A percentile compares a stretch with the other conserved stretches of the same genome.
Conservation (phyloP, 2,329 filamentous ascomycete genomes). For the Pezicula radicicola region DNA sequence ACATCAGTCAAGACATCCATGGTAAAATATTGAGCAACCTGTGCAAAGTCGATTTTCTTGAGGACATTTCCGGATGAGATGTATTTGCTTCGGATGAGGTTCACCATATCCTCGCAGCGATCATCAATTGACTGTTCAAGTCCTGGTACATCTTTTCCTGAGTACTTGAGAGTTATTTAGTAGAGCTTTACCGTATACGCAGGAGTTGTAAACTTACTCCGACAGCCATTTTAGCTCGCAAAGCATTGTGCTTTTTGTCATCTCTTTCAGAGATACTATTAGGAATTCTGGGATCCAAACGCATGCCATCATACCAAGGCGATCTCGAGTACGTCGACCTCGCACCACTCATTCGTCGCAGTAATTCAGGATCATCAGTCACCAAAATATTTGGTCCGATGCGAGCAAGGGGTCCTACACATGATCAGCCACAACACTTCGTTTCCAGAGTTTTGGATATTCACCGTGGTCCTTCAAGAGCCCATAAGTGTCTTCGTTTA, state of each 20-base stretch:
- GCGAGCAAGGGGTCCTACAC: constrained; percentile 6
- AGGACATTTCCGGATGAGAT: constrained; percentile 32
- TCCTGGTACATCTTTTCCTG: constrained; percentile 44
- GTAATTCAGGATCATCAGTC: constrained; percentile 7
- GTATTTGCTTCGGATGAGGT: constrained; percentile 46
- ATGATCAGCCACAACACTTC: too few relatives aligned
- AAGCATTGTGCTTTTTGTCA: not conserved
- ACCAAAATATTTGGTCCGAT: constrained; percentile 13
- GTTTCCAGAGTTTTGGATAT: too few relatives aligned
- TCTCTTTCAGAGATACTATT: constrained; percentile 1
- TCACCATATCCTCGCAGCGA: constrained; percentile 37
- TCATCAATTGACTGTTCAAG: constrained; percentile 36
- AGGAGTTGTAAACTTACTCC: not conserved
- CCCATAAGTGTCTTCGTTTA: too few relatives aligned
- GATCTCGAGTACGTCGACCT: constrained; percentile 6
- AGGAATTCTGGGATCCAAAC: not conserved
- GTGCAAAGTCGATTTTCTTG: constrained; percentile 42
- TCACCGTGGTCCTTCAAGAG: too few relatives aligned
- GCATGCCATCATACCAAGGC: constrained; percentile 3
- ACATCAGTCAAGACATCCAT: constrained; percentile 51
- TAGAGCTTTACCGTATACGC: not conserved
- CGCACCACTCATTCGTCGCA: constrained; percentile 2
- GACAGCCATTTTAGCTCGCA: not conserved
- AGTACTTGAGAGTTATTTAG: constrained; percentile 34
- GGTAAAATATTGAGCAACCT: constrained; percentile 48